Conservation (phyloP, 2,329 filamentous ascomycete genomes). For the Neoarthrinium moseri region DNA sequence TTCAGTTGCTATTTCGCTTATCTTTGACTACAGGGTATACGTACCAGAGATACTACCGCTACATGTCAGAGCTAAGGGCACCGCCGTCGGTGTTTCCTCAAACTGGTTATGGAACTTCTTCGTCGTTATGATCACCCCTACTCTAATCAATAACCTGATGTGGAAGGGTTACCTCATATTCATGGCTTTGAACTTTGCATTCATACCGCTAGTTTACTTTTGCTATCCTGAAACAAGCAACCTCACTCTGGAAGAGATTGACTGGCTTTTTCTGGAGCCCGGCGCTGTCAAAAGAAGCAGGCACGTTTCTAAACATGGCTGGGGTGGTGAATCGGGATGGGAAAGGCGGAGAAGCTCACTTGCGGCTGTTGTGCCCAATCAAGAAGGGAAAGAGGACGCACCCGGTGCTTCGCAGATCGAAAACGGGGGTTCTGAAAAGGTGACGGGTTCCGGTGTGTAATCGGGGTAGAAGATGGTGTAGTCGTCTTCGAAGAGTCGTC, state of each 20-base stretch:
- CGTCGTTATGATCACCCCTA: constrained; percentile 41
- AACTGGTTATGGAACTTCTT: constrained; percentile 37
- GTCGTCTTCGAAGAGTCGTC: too few relatives aligned
- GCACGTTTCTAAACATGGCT: constrained; percentile 4
- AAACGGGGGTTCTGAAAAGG: neutral
- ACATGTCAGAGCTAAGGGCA: constrained; percentile 28
- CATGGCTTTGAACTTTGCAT: constrained; percentile 44
- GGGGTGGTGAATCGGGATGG: neutral
- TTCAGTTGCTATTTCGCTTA: constrained; percentile 16
- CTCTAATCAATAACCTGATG: constrained; percentile 41
- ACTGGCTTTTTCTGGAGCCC: constrained; percentile 39
- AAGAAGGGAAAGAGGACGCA: too few relatives aligned
- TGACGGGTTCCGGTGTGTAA: too few relatives aligned
- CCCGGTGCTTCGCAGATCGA: constrained; percentile 2
- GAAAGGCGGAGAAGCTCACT: neutral
- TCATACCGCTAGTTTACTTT: constrained; percentile 41
- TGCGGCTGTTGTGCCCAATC: neutral
- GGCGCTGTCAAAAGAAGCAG: constrained; percentile 4
- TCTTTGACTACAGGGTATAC: constrained; percentile 34
- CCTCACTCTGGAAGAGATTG: constrained; percentile 49
- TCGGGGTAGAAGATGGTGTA: too few relatives aligned
- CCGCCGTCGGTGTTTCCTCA: constrained; percentile 29
- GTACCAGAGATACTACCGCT: constrained; percentile 34
- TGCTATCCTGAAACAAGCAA: constrained; percentile 53
- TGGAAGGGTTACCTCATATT: constrained; percentile 55